Percentiles rank a stretch among this genome's conserved stretches.
These are phyloP conservation scores for Pueraria montana DNA, from an alignment of 306 rosid genomes.

Conservation along the genomic window DNA sequence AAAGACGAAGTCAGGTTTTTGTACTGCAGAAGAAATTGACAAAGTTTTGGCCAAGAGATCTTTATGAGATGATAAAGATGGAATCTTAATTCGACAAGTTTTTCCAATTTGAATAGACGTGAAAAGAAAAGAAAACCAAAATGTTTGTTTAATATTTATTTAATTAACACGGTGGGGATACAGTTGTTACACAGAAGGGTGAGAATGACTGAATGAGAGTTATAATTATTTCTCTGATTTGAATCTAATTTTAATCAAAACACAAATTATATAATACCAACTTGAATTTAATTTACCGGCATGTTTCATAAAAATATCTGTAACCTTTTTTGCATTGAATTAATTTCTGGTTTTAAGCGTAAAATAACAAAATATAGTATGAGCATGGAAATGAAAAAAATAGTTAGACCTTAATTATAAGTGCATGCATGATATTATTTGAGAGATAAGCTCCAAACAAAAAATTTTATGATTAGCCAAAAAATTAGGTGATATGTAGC, in stretches of 20 bases:
- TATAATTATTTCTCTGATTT: not conserved
- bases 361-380: not conserved
- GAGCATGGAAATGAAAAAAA: not conserved
- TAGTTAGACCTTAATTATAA: not conserved
- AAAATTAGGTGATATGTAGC: conserved; percentile 40
- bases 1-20: conserved; percentile 2
- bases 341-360: not conserved
- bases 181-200: not conserved
- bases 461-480: not conserved
- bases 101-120: conserved; percentile 2
- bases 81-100: conserved; percentile 8
- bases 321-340: not conserved
- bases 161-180: not conserved
- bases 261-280: not conserved
- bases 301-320: not conserved
- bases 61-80: not conserved
- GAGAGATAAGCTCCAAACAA: not conserved
- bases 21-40: conserved; percentile 20
- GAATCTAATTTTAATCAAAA: not conserved
- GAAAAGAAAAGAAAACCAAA: not conserved
- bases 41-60: conserved; percentile 40
- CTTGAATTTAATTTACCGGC: not conserved
- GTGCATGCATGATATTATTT: not conserved
- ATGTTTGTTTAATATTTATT: conserved; percentile 13
- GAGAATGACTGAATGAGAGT: not conserved